Evolutionary conservation across 345 rosid species (phyloP), one percentile per base, ranked within the genome.

Genomic region (Salix suchowensis): DNA sequence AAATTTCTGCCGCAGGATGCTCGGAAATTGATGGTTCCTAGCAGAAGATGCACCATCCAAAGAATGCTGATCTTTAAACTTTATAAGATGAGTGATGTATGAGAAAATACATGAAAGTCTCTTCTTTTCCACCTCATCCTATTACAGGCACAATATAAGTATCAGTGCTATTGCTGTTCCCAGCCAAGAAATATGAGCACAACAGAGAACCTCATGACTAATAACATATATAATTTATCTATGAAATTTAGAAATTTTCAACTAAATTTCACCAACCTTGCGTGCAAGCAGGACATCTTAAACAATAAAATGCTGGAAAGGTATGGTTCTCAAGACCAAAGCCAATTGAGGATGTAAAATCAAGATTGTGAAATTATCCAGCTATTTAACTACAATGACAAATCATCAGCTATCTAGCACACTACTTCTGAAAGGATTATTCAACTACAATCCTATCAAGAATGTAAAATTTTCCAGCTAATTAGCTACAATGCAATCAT

Each of bases 31-130:
- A 66, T 92, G 97, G 30, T 75, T 74, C 88, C 85, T 93, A 28
- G 94, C 87, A 7, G 94, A 87, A 11, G 86, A 80, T 3, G 54
- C 71, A 30, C 90, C 89, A 10, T 83, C 88, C 82, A 88, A 70
- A 32, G 91, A 82, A 67, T 84, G 85, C 80, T 52, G 69, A 76
- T 93, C 97, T 76, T 89, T 96, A 79, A 89, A 96, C 88, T 90
- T 96, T 42, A 96, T 36, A 54, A 96, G 92, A 77, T 93, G 99
- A 52, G 85, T 87, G 34, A 96, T 82, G 58, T 82, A 88, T 0
- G 92, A 88, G 40, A 91, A 84, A 71, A 89, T 69, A 67, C 88
- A 65, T 28, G 86, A 74, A 8, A 82, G 82, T 11, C 71, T 89
- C 85, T 73, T 60, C 88, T 77, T 84, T 80, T 91, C 90, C 2